phyloP scores from a whole-genome alignment of 2,329 filamentous ascomycete species.

The Shiraia bambusicola region DNA sequence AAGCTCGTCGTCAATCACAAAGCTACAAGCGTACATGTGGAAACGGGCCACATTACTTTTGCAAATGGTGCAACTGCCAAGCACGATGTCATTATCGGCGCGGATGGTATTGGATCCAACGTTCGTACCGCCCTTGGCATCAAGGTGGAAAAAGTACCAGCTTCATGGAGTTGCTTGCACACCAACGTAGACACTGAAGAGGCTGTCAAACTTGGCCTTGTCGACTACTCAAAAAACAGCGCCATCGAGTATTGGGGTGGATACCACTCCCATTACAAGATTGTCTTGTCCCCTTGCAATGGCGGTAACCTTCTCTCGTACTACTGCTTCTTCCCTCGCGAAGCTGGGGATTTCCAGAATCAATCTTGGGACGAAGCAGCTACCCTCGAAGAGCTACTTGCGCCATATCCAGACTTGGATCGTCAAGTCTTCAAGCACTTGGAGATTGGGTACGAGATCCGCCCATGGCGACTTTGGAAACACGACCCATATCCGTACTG shows the following conservation, averaged over 20 bases:
- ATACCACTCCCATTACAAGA: slow-evolving; percentile 62
- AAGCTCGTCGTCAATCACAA: slow-evolving; percentile 58
- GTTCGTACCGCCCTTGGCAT: slow-evolving; percentile 64
- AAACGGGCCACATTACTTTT: slow-evolving; percentile 36
- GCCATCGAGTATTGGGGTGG: slow-evolving; percentile 71
- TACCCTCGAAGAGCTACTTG: slow-evolving; percentile 59
- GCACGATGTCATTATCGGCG: slow-evolving; percentile 63
- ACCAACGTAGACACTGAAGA: slow-evolving; percentile 62
- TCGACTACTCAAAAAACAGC: slow-evolving; percentile 60
- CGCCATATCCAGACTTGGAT: slow-evolving; percentile 61
- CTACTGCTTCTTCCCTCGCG: slow-evolving; percentile 67
- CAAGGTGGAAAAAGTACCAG: slow-evolving; percentile 56
- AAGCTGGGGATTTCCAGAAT: slow-evolving; percentile 59
- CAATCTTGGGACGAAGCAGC: slow-evolving; percentile 59
- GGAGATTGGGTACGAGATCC: slow-evolving; percentile 60
- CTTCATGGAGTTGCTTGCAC: slow-evolving; percentile 62
- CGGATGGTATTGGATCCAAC: slow-evolving; percentile 65
- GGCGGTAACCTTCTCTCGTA: slow-evolving; percentile 63
- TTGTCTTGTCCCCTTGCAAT: slow-evolving; percentile 68
- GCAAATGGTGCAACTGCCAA: slow-evolving; percentile 51
- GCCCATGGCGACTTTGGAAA: slow-evolving; percentile 63
- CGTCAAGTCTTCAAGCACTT: slow-evolving; percentile 57
- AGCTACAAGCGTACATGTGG: slow-evolving; percentile 55
- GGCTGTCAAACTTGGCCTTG: slow-evolving; percentile 59
- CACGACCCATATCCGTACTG: slow-evolving; percentile 63